These are phyloP conservation scores for Raffaelea arxii DNA, from an alignment of 2,329 filamentous ascomycete genomes.

Conservation along the genomic window DNA sequence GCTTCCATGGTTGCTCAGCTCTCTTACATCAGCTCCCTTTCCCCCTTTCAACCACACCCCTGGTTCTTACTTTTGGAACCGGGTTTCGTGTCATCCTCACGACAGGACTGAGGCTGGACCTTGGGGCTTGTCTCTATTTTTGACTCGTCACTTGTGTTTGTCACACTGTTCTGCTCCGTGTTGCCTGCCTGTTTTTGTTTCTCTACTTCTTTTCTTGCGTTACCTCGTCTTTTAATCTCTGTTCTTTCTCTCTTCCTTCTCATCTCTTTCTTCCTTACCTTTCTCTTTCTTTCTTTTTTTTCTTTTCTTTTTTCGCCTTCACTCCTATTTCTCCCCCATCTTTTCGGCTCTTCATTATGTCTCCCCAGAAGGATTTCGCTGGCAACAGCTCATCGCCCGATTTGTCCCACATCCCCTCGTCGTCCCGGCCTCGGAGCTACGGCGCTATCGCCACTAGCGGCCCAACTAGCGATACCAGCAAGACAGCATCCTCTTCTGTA, in stretches of 20 bases:
- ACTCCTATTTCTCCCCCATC: background rate
- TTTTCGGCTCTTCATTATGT: background rate
- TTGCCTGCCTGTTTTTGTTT: background rate
- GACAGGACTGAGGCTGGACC: no score
- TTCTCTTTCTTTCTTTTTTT: background rate
- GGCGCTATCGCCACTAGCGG: constrained; percentile 6
- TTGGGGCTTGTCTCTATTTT: no score
- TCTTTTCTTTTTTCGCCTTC: background rate
- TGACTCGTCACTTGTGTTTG: no score
- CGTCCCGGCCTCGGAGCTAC: constrained; percentile 11
- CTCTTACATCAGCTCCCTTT: background rate
- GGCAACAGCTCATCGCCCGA: background rate
- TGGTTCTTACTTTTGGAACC: no score
- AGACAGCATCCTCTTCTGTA: no score
- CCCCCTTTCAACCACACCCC: background rate
- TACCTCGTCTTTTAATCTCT: background rate
- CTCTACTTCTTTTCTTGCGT: background rate
- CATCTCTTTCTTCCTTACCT: background rate
- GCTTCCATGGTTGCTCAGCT: no score
- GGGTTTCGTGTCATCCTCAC: no score
- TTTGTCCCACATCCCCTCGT: background rate
- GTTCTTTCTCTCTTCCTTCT: background rate
- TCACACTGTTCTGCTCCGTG: background rate
- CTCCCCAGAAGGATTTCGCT: background rate
- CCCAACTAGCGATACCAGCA: constrained; percentile 5